Conservation (phyloP, 441 rosid species). For the Adansonia rubrostipa region DNA sequence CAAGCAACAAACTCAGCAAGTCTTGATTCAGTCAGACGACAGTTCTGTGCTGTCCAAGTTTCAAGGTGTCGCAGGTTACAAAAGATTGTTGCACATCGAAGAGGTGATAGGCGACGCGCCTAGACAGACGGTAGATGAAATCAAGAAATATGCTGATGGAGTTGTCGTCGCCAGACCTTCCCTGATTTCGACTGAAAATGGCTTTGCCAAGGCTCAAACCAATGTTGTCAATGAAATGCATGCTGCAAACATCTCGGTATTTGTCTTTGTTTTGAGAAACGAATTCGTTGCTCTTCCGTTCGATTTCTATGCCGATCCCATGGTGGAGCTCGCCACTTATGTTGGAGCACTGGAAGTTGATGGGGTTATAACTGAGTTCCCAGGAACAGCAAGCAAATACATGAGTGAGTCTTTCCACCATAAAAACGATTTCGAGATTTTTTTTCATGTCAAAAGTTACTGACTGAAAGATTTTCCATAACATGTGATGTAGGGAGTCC, state of each 20-base stretch:
- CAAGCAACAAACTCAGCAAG: slow-evolving; percentile 69
- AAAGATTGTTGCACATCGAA: slow-evolving; percentile 57
- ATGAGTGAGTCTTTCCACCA: slow-evolving; percentile 45
- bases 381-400: slow-evolving; percentile 60
- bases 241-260: slow-evolving; percentile 43
- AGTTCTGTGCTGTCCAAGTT: slow-evolving; percentile 70
- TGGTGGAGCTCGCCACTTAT: slow-evolving; percentile 67
- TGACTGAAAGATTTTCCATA: no score
- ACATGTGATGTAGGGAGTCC: slow-evolving; percentile 54
- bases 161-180: slow-evolving; percentile 52
- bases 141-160: slow-evolving; percentile 74
- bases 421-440: background rate
- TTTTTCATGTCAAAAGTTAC: no score
- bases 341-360: slow-evolving; percentile 53
- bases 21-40: slow-evolving; percentile 80
- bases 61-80: slow-evolving; percentile 47
- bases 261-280: slow-evolving; percentile 55
- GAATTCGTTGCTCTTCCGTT: slow-evolving; percentile 60
- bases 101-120: slow-evolving; percentile 64
- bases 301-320: slow-evolving; percentile 81
- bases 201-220: slow-evolving; percentile 52
- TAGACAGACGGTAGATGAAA: slow-evolving; percentile 51
- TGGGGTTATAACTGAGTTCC: slow-evolving; percentile 70
- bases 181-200: slow-evolving; percentile 36
- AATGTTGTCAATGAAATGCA: slow-evolving; percentile 41